phyloP scores from a whole-genome alignment of 1,284 basidiomycete species.

The Grifola frondosa region DNA sequence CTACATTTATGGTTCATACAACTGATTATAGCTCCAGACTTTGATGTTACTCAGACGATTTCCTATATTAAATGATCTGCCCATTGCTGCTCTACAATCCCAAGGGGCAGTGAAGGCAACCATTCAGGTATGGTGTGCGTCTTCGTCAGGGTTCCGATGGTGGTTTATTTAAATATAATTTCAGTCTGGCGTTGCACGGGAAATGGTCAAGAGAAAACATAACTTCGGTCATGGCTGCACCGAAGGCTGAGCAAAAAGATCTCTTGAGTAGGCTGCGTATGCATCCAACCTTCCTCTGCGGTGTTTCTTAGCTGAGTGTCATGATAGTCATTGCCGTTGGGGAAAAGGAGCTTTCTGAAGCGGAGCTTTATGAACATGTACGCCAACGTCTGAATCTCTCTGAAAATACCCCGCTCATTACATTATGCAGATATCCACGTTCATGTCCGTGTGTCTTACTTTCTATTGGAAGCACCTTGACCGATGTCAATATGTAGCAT shows the following conservation, averaged over 20 bases:
- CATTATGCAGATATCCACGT: conserved; percentile 8
- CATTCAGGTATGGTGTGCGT: conserved; percentile 15
- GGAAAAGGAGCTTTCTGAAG: conserved; percentile 3
- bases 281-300: neutral
- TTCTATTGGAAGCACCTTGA: no score
- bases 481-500: conserved; percentile 7
- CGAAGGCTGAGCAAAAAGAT: conserved; percentile 2
- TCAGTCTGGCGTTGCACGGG: conserved; percentile 6
- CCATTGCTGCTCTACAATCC: conserved; percentile 22
- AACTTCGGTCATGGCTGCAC: neutral
- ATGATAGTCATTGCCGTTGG: conserved; percentile 3
- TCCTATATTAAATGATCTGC: conserved; percentile 26
- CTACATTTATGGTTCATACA: no score
- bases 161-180: no score
- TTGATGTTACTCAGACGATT: conserved; percentile 27
- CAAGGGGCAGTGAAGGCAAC: conserved; percentile 26
- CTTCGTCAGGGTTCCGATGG: no score
- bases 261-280: conserved; percentile 5
- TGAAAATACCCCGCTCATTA: no score
- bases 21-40: conserved; percentile 6
- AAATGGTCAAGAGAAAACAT: conserved; percentile 4
- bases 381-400: no score
- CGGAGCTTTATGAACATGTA: conserved; percentile 12
- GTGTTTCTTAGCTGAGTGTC: no score
- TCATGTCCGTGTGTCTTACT: conserved; percentile 15